Percentiles rank a stretch among this genome's conserved stretches.
These are phyloP conservation scores for Hortiboletus rubellus DNA, from an alignment of 1,284 basidiomycete species.

Conservation along the genomic window DNA sequence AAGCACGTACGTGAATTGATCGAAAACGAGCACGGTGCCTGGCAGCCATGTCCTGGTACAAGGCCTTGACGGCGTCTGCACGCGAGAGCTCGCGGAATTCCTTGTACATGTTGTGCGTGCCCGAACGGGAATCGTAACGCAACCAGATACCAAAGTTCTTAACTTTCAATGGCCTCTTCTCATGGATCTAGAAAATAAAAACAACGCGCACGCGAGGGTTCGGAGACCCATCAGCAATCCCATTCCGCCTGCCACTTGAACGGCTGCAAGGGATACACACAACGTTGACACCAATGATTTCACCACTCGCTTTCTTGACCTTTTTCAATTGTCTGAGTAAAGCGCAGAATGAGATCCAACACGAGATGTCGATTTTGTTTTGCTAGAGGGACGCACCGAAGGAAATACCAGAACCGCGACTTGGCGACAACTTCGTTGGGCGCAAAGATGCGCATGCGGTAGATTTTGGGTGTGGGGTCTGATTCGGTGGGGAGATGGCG, in stretches of 20 bases:
- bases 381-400: slow-evolving; percentile 53
- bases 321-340: slow-evolving; percentile 86
- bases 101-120: slow-evolving; percentile 98
- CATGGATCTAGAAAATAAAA: slow-evolving; percentile 71
- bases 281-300: slow-evolving; percentile 98
- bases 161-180: slow-evolving; percentile 96
- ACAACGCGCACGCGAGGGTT: slow-evolving; percentile 18
- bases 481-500: slow-evolving; percentile 94
- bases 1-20: slow-evolving; percentile 82
- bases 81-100: slow-evolving; percentile 97
- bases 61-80: slow-evolving; percentile 92
- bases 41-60: slow-evolving; percentile 99
- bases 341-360: slow-evolving; percentile 7
- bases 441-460: slow-evolving; percentile 90
- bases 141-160: slow-evolving; percentile 99
- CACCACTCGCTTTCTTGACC: slow-evolving; percentile 99
- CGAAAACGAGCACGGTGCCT: slow-evolving; percentile 99
- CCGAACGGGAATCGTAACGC: slow-evolving; percentile 97
- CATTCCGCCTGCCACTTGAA: slow-evolving; percentile 82
- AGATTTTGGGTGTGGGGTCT: slow-evolving; percentile 90
- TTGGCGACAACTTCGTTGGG: slow-evolving; percentile 99
- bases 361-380: background rate
- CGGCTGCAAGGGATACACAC: slow-evolving; percentile 87
- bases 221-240: slow-evolving; percentile 50
- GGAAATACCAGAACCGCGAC: slow-evolving; percentile 99